Evolutionary conservation across 2,329 filamentous ascomycete species (phyloP), one percentile per base, ranked within the genome.

Genomic region (Colletotrichum sidae): DNA sequence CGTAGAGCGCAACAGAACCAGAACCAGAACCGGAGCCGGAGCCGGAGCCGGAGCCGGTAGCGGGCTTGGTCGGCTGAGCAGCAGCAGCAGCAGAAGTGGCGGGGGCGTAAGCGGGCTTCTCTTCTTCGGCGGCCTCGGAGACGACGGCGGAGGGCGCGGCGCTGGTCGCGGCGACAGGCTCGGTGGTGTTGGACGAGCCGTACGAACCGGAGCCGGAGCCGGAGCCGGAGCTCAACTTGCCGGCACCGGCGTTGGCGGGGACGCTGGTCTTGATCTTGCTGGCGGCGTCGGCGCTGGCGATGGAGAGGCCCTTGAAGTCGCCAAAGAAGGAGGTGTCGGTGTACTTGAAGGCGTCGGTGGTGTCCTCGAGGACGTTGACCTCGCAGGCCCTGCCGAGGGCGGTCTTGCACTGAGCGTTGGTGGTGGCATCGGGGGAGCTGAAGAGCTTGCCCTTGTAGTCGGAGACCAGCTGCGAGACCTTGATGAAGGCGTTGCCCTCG

Each of bases 1-100:
- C 77, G 65, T 72, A 80, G 47, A 71, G 71, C 9, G 71, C 69
- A 25, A 74, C 70, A 37, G 60, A 67, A 55, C 69, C 70, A 33
- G 25, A 25, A 25, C 25, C 25, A 25, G 25, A 25, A 4, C 4
- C 4, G 37, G 60, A 67, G 42, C 33, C 37, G 15, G 37, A n/a
- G n/a, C n/a, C n/a, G n/a, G n/a, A n/a, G n/a, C 4, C 4, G 37
- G 60, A 67, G 42, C 33, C 37, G 15, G 37, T 35, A 34, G 47
- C 54, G 13, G 45, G 37, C 55, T 51, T 2, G 10, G 45, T 37
- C 8, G 55, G 7, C 47, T 42, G 53, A 38, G 53, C 15, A 6
- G 55, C 61, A 47, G 56, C 56, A 8, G 55, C n/a, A 5, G 39
- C 42, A 11, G 58, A 25, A 11, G 45, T 25, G 8, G 25, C 52